Conservation (phyloP, 176 grass and related monocot genomes). For the Aegilops sharonensis region DNA sequence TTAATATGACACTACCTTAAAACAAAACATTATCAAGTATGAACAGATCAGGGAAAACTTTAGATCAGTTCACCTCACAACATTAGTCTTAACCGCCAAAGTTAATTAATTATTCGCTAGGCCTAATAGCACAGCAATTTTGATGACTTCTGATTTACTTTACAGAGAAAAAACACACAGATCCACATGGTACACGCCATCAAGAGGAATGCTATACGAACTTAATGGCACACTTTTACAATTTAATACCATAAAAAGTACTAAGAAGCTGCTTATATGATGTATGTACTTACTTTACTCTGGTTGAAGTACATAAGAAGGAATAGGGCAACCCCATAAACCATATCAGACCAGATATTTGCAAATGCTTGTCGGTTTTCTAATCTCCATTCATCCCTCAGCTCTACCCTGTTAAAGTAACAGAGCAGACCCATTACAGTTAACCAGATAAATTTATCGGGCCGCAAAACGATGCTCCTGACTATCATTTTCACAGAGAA, state of each 20-base stretch:
- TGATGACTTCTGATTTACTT: not conserved
- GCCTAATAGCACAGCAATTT: not conserved
- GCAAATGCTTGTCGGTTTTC: constrained; percentile 91
- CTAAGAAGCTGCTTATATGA: constrained; percentile 7
- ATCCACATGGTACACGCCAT: not conserved
- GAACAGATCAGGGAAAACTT: not conserved
- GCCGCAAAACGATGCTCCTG: constrained; percentile 9
- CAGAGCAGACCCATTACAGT: constrained; percentile 30
- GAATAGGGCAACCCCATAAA: constrained; percentile 77
- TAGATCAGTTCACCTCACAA: not conserved
- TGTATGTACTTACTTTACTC: constrained; percentile 63
- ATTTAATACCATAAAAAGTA: not conserved
- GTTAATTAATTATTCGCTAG: not conserved
- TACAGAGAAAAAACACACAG: not conserved
- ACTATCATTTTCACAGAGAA: constrained; percentile 20
- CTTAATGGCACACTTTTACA: not conserved
- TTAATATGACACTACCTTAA: not conserved
- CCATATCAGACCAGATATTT: constrained; percentile 90
- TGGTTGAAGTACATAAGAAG: constrained; percentile 89
- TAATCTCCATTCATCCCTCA: constrained; percentile 89
- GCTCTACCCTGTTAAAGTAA: constrained; percentile 73
- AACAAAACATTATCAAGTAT: constrained; percentile 12
- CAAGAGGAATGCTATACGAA: not conserved
- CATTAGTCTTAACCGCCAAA: not conserved
- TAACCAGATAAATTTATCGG: constrained; percentile 25